Base-by-base conservation (phyloP, 352 stramenopile genomes). In the Elongisporangium anandrum region DNA sequence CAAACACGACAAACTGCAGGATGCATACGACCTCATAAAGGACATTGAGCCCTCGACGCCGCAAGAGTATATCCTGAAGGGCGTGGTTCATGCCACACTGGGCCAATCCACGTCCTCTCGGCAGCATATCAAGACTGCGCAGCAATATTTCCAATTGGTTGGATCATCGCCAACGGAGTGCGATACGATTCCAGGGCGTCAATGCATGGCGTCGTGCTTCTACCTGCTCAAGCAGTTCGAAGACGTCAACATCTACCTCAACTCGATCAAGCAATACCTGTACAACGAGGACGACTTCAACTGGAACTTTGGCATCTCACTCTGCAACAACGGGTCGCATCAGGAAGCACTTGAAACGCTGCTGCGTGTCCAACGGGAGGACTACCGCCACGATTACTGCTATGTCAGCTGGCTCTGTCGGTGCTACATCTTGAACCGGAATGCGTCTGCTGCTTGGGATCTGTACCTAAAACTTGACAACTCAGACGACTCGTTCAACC, bases 261-360 rank as follows among this genome's bases (percentile, higher is more conserved):
- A 98, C 68, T 97, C 85, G 34, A 95, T 98, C 76, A 98, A 98
- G 73, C 82, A 95, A 56, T 94, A 95, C 72, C 81, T 98, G 56
- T 98, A 98, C 86, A 97, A 97, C 65, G 94, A 98, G 73, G 95
- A 99, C 75, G 90, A 97, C 56, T 99, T 99, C 77, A 99, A 99
- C 72, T 99, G 94, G 92, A 99, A 99, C 77, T 97, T 97, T 68
- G 96, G 95, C 17, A 77, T 98, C 54, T 75, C 92, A 21, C 79
- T 98, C 1, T 97, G 94, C 53, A 91, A 96, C 59, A 97, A 78
- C 16, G 92, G 92, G 4, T 86, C 95, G 54, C 97, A 96, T 69
- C 89, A 98, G 73, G 90, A 97, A 57, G 92, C 92, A 3, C 85
- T 99, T 41, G 91, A 99, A 64, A 89, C 89, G 52, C 74, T 99